phyloP scores from a whole-genome alignment of 805 yeast species.

The Kodamaea leandrae region DNA sequence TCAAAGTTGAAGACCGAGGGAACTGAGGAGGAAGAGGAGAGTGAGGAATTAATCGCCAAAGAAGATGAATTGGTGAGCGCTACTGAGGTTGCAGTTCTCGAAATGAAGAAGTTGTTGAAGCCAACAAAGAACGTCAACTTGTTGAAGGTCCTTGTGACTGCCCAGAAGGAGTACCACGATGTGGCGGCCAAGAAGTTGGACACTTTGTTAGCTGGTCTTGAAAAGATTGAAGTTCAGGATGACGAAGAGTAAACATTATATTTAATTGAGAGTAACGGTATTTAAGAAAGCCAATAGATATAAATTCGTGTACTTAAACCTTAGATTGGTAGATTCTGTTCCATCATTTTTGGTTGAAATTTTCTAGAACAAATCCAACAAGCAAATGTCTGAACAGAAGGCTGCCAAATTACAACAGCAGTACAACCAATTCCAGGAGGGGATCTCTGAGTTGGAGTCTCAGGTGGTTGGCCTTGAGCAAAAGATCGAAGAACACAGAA shows the following conservation, averaged over 20 bases:
- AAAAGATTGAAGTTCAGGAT: slow-evolving; percentile 34
- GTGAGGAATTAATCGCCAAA: slow-evolving; percentile 49
- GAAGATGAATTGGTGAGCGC: slow-evolving; percentile 83
- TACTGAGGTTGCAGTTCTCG: slow-evolving; percentile 73
- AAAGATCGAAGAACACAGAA: slow-evolving; percentile 38
- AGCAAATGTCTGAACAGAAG: slow-evolving; percentile 24
- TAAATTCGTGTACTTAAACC: too few relatives aligned
- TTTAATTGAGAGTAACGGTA: too few relatives aligned
- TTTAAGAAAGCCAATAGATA: too few relatives aligned
- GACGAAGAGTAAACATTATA: slow-evolving; percentile 19
- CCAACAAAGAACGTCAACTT: slow-evolving; percentile 64
- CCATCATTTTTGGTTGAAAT: neutral
- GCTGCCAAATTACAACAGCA: slow-evolving; percentile 42
- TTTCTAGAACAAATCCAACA: neutral
- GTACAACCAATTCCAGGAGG: slow-evolving; percentile 40
- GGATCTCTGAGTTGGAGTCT: slow-evolving; percentile 36
- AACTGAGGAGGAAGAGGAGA: slow-evolving; percentile 49
- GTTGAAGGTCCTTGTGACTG: slow-evolving; percentile 62
- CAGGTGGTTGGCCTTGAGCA: slow-evolving; percentile 35
- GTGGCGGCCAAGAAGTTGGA: slow-evolving; percentile 34
- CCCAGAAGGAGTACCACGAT: slow-evolving; percentile 62
- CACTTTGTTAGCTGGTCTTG: slow-evolving; percentile 28
- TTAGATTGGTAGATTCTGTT: too few relatives aligned
- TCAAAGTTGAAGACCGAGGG: slow-evolving; percentile 44
- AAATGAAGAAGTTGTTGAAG: slow-evolving; percentile 68